Evolutionary conservation across 1,139 yeast species (phyloP), one percentile per base, ranked within the genome.

Genomic region (Blastobotrys serpentis): DNA sequence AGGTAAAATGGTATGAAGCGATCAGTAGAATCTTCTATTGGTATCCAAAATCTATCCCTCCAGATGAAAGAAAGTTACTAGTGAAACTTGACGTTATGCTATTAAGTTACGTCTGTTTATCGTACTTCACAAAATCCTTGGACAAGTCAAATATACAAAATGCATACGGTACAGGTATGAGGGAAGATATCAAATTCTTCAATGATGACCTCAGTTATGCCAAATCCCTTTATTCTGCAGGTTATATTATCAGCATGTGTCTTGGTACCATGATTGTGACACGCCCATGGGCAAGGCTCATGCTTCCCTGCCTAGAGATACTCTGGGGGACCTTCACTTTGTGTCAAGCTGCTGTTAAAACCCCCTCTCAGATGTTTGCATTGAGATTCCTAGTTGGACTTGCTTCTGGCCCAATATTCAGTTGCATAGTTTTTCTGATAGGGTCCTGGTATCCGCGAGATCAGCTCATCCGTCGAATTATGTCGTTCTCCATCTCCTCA

Each of bases 171-270:
- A 56, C 62, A 8, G 60, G 62, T 8, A 61, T 62, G 61, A 45
- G 48, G 42, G 57, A 50, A 11, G 65, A 60, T 43, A 47, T 61
- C 43, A 69, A 73, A 16, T 77, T 84, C 78, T 64, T 72, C 53
- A 85, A 86, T n/a, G 81, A 81, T 55, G 86, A 82, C 57, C 76
- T 81, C 61, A 80, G 80, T 40, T 68, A 81, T 56, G 78, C 85
- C 5, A 82, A 78, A 56, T 80, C 78, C n/a, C 65, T 81, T 64
- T 82, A 77, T 63, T 74, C 68, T 36, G 75, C 79, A 43, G 88
- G 86, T 49, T 74, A 76, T 56, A 75, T 81, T 44, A 68, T 82
- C 16, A 58, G 65, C 36, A 66, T 67, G 70, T 60, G 65, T 59
- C 43, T 66, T 53, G 62, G 69, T 2, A 60, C 70, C 17, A 48